Conservation (phyloP, 1,284 basidiomycete species). For the Ustilago loliicola region DNA sequence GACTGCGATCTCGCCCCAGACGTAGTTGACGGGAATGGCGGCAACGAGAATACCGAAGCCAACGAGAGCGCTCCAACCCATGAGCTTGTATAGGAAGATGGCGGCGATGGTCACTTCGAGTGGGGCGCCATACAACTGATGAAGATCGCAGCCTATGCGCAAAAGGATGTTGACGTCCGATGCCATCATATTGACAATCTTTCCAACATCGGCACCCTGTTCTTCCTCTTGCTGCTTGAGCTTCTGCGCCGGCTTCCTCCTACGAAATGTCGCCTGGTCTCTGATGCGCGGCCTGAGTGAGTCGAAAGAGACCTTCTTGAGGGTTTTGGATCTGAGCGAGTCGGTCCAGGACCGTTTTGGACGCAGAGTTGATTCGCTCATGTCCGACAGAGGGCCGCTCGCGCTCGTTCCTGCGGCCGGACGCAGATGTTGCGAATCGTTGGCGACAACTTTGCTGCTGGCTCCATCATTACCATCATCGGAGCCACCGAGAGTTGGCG, state of each 20-base stretch:
- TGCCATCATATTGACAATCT: constrained; percentile 74
- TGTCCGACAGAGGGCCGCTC: neutral
- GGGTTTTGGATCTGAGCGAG: constrained; percentile 3
- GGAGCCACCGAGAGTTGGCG: constrained; percentile 7
- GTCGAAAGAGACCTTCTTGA: constrained; percentile 31
- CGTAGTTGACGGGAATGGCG: constrained; percentile 81
- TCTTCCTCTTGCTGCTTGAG: constrained; percentile 30
- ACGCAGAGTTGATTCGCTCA: neutral
- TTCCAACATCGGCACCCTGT: constrained; percentile 72
- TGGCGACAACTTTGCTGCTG: neutral
- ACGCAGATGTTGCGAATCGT: constrained; percentile 4
- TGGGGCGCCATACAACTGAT: constrained; percentile 77
- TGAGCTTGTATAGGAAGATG: constrained; percentile 74
- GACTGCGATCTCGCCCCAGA: constrained; percentile 77
- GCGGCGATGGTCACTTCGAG: constrained; percentile 83
- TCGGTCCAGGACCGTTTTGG: constrained; percentile 20
- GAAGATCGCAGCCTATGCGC: constrained; percentile 72
- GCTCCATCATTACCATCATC: neutral
- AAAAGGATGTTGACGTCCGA: constrained; percentile 68
- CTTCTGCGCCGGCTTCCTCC: constrained; percentile 15
- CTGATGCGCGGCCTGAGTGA: constrained; percentile 20
- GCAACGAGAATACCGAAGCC: constrained; percentile 83
- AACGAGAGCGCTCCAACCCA: constrained; percentile 85
- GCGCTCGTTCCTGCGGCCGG: neutral
- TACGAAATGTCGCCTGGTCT: constrained; percentile 3